Evolutionary conservation across 306 rosid species (phyloP).

Genomic region (Argentina anserina): DNA sequence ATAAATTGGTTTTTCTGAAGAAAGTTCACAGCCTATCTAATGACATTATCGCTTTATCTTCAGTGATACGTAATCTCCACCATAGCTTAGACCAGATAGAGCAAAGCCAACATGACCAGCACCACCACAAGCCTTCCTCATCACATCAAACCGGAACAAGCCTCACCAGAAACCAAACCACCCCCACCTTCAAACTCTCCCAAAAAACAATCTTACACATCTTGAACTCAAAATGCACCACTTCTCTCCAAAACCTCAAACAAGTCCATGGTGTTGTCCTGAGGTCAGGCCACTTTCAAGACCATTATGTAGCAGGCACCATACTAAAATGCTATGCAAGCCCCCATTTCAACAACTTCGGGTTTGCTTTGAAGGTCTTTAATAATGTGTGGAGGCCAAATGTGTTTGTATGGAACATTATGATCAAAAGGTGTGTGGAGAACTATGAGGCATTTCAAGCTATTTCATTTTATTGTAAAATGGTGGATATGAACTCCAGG

Average conservation of each 20-base stretch:
- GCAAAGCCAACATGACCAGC: slow-evolving; percentile 35
- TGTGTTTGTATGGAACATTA: slow-evolving; percentile 57
- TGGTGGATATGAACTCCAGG: slow-evolving; percentile 39
- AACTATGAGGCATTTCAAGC: slow-evolving; percentile 33
- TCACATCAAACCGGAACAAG: slow-evolving; percentile 14
- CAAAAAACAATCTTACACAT: slow-evolving; percentile 46
- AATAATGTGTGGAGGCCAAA: slow-evolving; percentile 43
- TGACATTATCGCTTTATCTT: not conserved
- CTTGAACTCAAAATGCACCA: slow-evolving; percentile 37
- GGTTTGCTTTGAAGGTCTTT: slow-evolving; percentile 45
- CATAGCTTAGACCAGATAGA: not conserved
- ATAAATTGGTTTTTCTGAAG: too few species aligned
- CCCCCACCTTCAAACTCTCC: slow-evolving; percentile 39
- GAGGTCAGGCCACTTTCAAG: slow-evolving; percentile 48
- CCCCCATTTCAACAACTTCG: slow-evolving; percentile 33
- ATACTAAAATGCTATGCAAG: slow-evolving; percentile 38
- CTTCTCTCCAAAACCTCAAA: slow-evolving; percentile 39
- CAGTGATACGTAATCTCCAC: not conserved
- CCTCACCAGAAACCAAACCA: slow-evolving; percentile 14
- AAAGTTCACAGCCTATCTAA: too few species aligned
- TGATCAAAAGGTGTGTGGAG: slow-evolving; percentile 50
- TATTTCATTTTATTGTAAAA: slow-evolving; percentile 34
- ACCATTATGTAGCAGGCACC: slow-evolving; percentile 57
- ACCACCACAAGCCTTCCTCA: slow-evolving; percentile 34
- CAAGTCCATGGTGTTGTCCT: slow-evolving; percentile 47